Conservation (phyloP, 116 monocot genomes). For the Cymodocea nodosa region DNA sequence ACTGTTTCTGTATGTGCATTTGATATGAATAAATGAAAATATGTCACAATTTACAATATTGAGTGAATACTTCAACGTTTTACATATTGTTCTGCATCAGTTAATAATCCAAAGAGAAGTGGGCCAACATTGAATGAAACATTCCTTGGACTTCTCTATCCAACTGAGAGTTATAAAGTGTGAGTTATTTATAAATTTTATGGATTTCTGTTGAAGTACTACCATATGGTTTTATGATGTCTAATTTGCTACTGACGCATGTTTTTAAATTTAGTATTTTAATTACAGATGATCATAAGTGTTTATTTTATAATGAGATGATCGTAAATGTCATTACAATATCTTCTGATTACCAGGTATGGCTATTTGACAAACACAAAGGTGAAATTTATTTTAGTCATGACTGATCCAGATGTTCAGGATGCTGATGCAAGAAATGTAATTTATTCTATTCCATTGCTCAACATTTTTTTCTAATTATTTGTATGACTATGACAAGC, state of each 20-base stretch:
- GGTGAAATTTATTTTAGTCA: constrained; percentile 89
- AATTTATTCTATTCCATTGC: neutral
- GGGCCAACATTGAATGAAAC: constrained; percentile 82
- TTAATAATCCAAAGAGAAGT: constrained; percentile 84
- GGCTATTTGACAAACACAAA: constrained; percentile 95
- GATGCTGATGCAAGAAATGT: constrained; percentile 89
- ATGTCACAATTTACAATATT: too few relatives aligned
- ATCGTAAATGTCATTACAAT: neutral
- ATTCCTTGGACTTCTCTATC: constrained; percentile 90
- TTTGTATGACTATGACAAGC: too few relatives aligned
- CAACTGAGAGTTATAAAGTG: constrained; percentile 95
- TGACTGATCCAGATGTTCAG: constrained; percentile 76
- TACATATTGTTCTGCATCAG: constrained; percentile 21
- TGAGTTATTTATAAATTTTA: constrained; percentile 24
- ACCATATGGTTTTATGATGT: neutral
- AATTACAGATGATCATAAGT: neutral
- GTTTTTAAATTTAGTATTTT: neutral
- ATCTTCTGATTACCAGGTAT: constrained; percentile 38
- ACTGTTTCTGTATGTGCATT: too few relatives aligned
- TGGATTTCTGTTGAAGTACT: neutral
- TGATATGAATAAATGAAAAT: too few relatives aligned
- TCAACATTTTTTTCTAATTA: too few relatives aligned
- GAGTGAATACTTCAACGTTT: too few relatives aligned
- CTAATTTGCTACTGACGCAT: neutral
- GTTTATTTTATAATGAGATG: too few relatives aligned